These are phyloP conservation scores for Clonostachys chloroleuca DNA, from an alignment of 2,329 filamentous ascomycete genomes.

Conservation along the genomic window DNA sequence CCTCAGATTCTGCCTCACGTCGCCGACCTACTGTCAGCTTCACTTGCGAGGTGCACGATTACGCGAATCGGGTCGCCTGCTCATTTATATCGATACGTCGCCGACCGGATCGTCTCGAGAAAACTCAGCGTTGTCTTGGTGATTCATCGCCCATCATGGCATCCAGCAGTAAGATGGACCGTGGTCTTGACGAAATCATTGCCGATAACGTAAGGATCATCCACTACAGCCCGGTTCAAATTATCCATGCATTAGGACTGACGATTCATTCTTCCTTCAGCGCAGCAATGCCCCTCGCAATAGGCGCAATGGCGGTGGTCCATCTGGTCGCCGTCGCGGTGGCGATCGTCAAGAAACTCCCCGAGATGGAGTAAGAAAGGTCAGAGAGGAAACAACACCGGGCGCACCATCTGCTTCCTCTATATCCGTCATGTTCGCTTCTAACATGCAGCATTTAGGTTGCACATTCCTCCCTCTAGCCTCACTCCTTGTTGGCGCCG, in stretches of 20 bases:
- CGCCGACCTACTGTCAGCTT: no score
- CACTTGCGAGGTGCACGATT: no score
- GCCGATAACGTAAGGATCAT: conserved; percentile 35
- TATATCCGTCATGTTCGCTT: no score
- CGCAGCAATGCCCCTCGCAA: conserved; percentile 27
- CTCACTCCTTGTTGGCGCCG: not conserved
- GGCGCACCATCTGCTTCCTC: no score
- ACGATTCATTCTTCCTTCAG: conserved; percentile 8
- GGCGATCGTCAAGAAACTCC: conserved; percentile 47
- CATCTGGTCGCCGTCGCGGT: conserved; percentile 21
- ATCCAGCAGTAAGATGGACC: conserved; percentile 40
- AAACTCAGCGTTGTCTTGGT: conserved; percentile 2
- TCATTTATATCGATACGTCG: not conserved
- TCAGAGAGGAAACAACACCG: conserved; percentile 20
- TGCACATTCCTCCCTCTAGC: conserved; percentile 22
- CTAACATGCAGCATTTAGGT: conserved; percentile 14
- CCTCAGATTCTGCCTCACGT: no score
- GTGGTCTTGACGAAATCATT: conserved; percentile 53
- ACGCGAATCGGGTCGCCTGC: no score
- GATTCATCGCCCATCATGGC: not conserved
- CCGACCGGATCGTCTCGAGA: not conserved
- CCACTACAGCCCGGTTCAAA: no score
- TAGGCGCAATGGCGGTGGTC: conserved; percentile 19
- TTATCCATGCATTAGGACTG: no score
- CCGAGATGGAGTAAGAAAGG: conserved; percentile 90